phyloP scores from a whole-genome alignment of 2,329 filamentous ascomycete genomes.

The Spiromastix sp. region DNA sequence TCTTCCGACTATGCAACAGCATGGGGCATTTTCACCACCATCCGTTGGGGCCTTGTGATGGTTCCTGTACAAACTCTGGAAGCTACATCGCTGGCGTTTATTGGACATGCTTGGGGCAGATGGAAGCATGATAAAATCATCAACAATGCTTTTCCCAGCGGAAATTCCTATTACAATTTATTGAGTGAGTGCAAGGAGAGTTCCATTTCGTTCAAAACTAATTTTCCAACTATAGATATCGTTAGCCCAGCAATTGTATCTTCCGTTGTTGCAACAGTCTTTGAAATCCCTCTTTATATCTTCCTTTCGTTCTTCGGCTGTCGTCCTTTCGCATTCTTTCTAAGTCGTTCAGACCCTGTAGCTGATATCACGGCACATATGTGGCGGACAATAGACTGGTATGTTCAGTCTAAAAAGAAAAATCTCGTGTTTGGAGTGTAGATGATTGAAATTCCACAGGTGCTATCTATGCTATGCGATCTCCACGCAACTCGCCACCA shows the following conservation, averaged over 20 bases:
- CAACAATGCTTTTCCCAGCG: too few relatives aligned
- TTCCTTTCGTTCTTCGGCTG: constrained; percentile 52
- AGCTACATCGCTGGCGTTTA: constrained; percentile 53
- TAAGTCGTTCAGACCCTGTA: constrained; percentile 48
- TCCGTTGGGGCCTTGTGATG: constrained; percentile 66
- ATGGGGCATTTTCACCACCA: constrained; percentile 65
- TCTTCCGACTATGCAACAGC: constrained; percentile 58
- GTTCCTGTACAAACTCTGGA: constrained; percentile 59
- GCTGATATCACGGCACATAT: constrained; percentile 54
- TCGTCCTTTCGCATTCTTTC: constrained; percentile 50
- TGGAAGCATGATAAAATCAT: constrained; percentile 31
- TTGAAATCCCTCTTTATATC: constrained; percentile 55
- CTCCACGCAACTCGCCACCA: constrained; percentile 53
- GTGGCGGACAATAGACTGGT: constrained; percentile 52
- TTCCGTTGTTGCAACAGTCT: constrained; percentile 39
- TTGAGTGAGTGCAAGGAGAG: too few relatives aligned
- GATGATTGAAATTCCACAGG: constrained; percentile 23
- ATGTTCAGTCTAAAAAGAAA: too few relatives aligned
- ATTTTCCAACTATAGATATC: constrained; percentile 27
- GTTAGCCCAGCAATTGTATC: constrained; percentile 45
- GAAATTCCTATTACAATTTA: too few relatives aligned
- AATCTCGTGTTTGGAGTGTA: constrained; percentile 8
- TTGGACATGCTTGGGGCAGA: constrained; percentile 56
- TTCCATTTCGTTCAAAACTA: too few relatives aligned
- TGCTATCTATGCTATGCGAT: constrained; percentile 62